phyloP scores from a whole-genome alignment of 805 yeast genomes.

The Metschnikowia proteae region DNA sequence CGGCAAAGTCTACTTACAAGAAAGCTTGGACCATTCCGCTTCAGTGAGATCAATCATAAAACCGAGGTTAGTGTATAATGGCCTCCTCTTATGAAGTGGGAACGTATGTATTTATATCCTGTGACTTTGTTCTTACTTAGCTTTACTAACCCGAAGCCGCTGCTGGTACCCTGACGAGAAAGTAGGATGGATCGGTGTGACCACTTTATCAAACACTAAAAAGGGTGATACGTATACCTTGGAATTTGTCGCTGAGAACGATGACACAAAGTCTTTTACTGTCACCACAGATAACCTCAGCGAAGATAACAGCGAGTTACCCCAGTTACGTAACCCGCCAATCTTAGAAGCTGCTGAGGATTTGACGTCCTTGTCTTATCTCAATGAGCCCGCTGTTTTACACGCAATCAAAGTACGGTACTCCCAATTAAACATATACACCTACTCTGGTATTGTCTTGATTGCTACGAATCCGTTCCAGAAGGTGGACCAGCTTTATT shows the following conservation, averaged over 20 bases:
- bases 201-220: slow-evolving; percentile 44
- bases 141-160: slow-evolving; percentile 30
- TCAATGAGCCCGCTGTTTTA: slow-evolving; percentile 94
- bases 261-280: slow-evolving; percentile 37
- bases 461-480: slow-evolving; percentile 97
- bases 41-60: neutral
- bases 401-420: slow-evolving; percentile 91
- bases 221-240: slow-evolving; percentile 45
- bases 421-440: slow-evolving; percentile 84
- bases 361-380: slow-evolving; percentile 82
- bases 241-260: slow-evolving; percentile 52
- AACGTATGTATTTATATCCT: slow-evolving; percentile 28
- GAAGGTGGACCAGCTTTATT: slow-evolving; percentile 82
- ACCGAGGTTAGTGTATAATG: slow-evolving; percentile 10
- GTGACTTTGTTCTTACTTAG: neutral
- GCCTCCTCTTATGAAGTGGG: slow-evolving; percentile 30
- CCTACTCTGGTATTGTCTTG: slow-evolving; percentile 94
- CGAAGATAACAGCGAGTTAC: slow-evolving; percentile 57
- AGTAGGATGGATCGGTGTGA: slow-evolving; percentile 74
- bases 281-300: slow-evolving; percentile 47
- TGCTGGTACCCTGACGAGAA: slow-evolving; percentile 79
- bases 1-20: neutral
- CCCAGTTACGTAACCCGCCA: slow-evolving; percentile 87
- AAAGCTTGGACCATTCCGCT: neutral
- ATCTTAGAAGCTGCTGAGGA: slow-evolving; percentile 92